A percentile compares a stretch with the other conserved stretches of the same genome.
Conservation (phyloP, 768 basidiomycete species). For the Psilocybe cubensis region DNA sequence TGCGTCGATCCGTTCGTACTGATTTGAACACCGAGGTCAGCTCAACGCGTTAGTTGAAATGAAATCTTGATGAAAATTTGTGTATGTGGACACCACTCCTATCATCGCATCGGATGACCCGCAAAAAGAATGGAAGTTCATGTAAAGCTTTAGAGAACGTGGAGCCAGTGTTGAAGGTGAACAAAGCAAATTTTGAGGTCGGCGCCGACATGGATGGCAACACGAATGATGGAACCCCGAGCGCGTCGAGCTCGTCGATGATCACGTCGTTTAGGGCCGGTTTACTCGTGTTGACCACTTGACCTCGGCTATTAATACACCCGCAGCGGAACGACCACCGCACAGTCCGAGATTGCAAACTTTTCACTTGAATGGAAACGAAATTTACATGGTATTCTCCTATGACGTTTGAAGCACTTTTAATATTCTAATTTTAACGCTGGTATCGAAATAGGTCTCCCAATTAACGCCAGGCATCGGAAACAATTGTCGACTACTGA, state of each 20-base stretch:
- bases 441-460: not conserved
- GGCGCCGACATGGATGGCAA: not conserved
- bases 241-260: not conserved
- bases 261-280: slow-evolving; percentile 4
- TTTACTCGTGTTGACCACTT: not conserved
- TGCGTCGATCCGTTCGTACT: too few relatives aligned
- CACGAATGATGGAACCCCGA: too few relatives aligned
- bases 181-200: not conserved
- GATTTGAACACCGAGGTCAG: too few relatives aligned
- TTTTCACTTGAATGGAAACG: not conserved
- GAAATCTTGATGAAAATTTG: too few relatives aligned
- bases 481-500: not conserved
- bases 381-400: not conserved
- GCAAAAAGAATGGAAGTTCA: too few relatives aligned
- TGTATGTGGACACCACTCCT: too few relatives aligned
- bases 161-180: too few relatives aligned
- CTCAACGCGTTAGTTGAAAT: too few relatives aligned
- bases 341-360: not conserved
- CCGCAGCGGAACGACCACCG: too few relatives aligned
- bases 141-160: too few relatives aligned
- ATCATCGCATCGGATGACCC: not conserved
- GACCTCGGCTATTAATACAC: not conserved
- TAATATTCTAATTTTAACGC: not conserved
- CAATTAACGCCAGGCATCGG: not conserved
- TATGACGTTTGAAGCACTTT: not conserved